These are phyloP conservation scores for Fusarium bulbicola DNA, from an alignment of 2,329 filamentous ascomycete species.

Conservation along the genomic window DNA sequence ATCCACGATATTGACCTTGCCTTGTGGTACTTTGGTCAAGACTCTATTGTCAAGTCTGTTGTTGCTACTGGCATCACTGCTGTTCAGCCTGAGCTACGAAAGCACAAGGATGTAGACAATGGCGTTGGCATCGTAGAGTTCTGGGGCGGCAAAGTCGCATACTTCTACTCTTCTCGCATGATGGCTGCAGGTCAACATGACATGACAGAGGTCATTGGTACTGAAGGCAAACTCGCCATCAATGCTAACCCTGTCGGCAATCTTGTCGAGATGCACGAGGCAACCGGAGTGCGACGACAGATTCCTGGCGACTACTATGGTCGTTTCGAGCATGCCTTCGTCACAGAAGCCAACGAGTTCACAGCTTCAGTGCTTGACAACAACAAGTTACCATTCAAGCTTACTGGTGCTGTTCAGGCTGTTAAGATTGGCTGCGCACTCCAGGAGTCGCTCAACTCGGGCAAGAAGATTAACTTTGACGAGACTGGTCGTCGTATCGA, in stretches of 20 bases:
- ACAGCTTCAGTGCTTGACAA: conserved; percentile 67
- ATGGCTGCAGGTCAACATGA: conserved; percentile 76
- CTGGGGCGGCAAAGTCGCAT: conserved; percentile 69
- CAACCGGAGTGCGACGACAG: conserved; percentile 62
- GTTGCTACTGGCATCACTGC: conserved; percentile 46
- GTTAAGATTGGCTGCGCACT: conserved; percentile 70
- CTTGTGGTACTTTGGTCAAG: conserved; percentile 47
- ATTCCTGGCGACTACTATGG: conserved; percentile 71
- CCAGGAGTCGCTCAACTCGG: conserved; percentile 65
- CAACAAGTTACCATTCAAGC: conserved; percentile 63
- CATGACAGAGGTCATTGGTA: conserved; percentile 73
- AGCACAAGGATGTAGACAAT: conserved; percentile 47
- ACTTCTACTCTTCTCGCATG: conserved; percentile 73
- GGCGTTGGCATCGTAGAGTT: conserved; percentile 70
- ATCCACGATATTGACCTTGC: conserved; percentile 70
- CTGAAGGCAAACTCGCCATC: conserved; percentile 68
- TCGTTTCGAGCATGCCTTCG: conserved; percentile 70
- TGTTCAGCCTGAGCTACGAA: conserved; percentile 45
- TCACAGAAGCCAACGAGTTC: conserved; percentile 71
- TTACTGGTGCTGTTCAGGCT: conserved; percentile 66
- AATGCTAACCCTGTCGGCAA: conserved; percentile 66
- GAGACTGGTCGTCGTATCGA: conserved; percentile 45
- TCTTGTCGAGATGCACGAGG: conserved; percentile 64
- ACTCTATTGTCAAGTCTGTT: conserved; percentile 45
- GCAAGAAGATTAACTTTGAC: conserved; percentile 68